Evolutionary conservation across 331 rosid species (phyloP).

Genomic region (Prunus yedoensis): DNA sequence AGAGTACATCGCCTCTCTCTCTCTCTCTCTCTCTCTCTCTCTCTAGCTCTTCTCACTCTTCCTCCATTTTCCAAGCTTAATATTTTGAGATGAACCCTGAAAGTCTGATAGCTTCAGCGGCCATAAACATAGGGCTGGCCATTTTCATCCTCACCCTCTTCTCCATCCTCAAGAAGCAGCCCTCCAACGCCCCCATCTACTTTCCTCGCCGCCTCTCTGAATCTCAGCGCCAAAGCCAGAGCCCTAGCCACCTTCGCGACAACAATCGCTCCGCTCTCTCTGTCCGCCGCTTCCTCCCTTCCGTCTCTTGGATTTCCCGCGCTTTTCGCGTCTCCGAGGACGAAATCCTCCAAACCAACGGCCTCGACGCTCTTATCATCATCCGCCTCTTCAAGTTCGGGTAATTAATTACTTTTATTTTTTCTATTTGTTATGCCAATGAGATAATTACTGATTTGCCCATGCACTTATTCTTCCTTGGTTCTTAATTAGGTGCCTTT

Average conservation of each 20-base stretch:
- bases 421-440: too few relatives aligned
- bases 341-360: conserved; percentile 50
- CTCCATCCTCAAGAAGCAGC: conserved; percentile 77
- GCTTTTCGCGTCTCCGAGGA: conserved; percentile 60
- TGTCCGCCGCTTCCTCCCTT: conserved; percentile 58
- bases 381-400: conserved; percentile 80
- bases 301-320: conserved; percentile 63
- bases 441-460: not conserved
- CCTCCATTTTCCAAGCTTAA: not conserved
- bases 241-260: not conserved
- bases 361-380: conserved; percentile 75
- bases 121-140: conserved; percentile 77
- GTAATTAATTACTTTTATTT: conserved; percentile 22
- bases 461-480: not conserved
- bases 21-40: conserved; percentile 9
- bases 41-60: not conserved
- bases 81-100: conserved; percentile 49
- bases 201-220: conserved; percentile 66
- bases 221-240: conserved; percentile 10
- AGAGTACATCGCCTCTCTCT: too few relatives aligned
- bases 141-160: conserved; percentile 61
- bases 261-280: conserved; percentile 19
- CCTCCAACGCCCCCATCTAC: conserved; percentile 62
- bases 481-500: not conserved
- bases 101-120: conserved; percentile 76